Percentiles rank a stretch among this genome's conserved stretches.
phyloP scores from a whole-genome alignment of 2,329 filamentous ascomycete species.

The Grosmannia huntii region DNA sequence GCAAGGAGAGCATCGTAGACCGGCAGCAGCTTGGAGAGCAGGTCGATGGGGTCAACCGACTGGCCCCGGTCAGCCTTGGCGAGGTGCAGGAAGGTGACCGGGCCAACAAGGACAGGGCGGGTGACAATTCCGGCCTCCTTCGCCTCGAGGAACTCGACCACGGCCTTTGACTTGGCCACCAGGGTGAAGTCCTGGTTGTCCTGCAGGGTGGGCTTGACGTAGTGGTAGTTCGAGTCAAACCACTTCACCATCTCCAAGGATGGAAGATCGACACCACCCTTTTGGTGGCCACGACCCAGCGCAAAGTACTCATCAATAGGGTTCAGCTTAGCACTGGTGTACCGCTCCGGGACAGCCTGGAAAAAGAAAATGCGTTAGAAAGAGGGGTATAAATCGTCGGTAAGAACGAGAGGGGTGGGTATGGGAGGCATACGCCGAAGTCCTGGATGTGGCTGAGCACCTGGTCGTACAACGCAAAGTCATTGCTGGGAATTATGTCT shows the following conservation, averaged over 20 bases:
- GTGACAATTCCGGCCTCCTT: slow-evolving; percentile 92
- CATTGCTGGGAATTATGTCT: slow-evolving; percentile 96
- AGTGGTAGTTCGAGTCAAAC: slow-evolving; percentile 99
- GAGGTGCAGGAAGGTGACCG: slow-evolving; percentile 93
- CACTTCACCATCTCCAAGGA: slow-evolving; percentile 99
- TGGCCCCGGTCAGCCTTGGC: slow-evolving; percentile 97
- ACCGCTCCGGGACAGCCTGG: slow-evolving; percentile 82
- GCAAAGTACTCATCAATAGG: slow-evolving; percentile 95
- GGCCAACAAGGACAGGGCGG: slow-evolving; percentile 87
- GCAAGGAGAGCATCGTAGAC: slow-evolving; percentile 87
- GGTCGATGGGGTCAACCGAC: slow-evolving; percentile 81
- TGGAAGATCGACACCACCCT: slow-evolving; percentile 84
- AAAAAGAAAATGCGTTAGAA: neutral
- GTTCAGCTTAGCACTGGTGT: slow-evolving; percentile 80
- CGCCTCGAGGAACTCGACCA: slow-evolving; percentile 88
- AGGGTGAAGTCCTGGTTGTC: slow-evolving; percentile 96
- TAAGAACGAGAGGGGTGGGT: neutral
- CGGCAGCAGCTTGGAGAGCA: slow-evolving; percentile 85
- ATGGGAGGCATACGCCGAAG: slow-evolving; percentile 60
- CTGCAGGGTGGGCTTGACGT: slow-evolving; percentile 97
- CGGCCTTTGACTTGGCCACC: slow-evolving; percentile 75
- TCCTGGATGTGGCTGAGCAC: slow-evolving; percentile 96
- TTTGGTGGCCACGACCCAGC: slow-evolving; percentile 98
- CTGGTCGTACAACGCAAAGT: slow-evolving; percentile 98
- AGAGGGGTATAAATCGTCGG: neutral